These are phyloP conservation scores for Orbilia ellipsospora DNA, from an alignment of 2,329 filamentous ascomycete species.

Conservation along the genomic window DNA sequence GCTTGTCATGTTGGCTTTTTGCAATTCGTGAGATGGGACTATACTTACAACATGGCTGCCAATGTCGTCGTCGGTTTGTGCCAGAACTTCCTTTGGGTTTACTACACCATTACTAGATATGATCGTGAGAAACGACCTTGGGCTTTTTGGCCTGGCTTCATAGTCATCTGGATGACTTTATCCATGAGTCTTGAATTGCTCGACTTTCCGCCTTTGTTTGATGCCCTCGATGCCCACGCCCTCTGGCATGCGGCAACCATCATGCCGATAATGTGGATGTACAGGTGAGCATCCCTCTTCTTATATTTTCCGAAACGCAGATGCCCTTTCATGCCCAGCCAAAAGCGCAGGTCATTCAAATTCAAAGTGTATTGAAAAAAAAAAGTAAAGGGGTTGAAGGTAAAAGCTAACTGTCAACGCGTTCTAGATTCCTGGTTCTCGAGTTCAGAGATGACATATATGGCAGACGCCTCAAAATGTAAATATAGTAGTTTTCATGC, in stretches of 20 bases:
- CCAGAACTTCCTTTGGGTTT: constrained; percentile 85
- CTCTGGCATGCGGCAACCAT: constrained; percentile 97
- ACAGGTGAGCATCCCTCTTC: constrained; percentile 62
- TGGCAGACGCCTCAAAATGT: constrained; percentile 52
- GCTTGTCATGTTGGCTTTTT: constrained; percentile 82
- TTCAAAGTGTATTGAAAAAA: no score
- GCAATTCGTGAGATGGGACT: constrained; percentile 88
- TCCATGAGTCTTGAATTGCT: constrained; percentile 96
- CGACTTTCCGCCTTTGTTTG: constrained; percentile 87
- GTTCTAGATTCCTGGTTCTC: constrained; percentile 37
- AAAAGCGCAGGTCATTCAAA: not conserved
- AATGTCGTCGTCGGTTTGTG: constrained; percentile 85
- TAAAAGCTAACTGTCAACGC: not conserved
- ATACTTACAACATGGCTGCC: constrained; percentile 97
- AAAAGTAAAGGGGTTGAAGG: no score
- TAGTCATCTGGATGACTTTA: constrained; percentile 89
- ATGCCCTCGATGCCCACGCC: constrained; percentile 90
- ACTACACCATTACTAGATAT: constrained; percentile 82
- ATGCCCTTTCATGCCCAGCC: not conserved
- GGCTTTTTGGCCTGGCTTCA: constrained; percentile 89
- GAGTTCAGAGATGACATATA: constrained; percentile 52
- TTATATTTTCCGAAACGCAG: not conserved
- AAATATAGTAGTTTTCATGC: constrained; percentile 30
- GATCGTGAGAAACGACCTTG: constrained; percentile 75
- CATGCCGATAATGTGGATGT: constrained; percentile 87